Conservation (phyloP, 805 yeast species). For the Barnettozyma botsteinii region DNA sequence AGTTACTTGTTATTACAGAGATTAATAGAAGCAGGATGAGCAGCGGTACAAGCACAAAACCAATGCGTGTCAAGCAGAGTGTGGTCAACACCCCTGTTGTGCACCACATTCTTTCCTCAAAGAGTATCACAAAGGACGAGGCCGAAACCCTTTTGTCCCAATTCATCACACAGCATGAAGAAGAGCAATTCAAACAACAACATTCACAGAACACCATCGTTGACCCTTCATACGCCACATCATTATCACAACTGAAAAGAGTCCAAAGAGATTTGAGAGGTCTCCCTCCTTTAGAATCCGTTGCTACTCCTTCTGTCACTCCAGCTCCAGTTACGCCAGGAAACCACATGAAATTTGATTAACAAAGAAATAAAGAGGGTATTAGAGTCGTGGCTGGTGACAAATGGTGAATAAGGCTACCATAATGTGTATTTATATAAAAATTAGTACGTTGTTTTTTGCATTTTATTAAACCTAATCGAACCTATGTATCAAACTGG, state of each 20-base stretch:
- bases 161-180: slow-evolving; percentile 32
- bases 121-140: slow-evolving; percentile 30
- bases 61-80: slow-evolving; percentile 18
- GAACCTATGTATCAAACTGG: neutral
- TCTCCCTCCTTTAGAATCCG: slow-evolving; percentile 51
- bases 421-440: neutral
- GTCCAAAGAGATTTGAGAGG: slow-evolving; percentile 77
- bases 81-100: slow-evolving; percentile 25
- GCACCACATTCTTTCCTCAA: slow-evolving; percentile 13
- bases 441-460: too few species aligned
- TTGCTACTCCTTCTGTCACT: slow-evolving; percentile 4
- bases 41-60: slow-evolving; percentile 4
- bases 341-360: neutral
- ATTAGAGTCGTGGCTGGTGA: too few species aligned
- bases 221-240: slow-evolving; percentile 21
- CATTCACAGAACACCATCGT: neutral
- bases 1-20: neutral
- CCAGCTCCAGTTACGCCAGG: slow-evolving; percentile 5
- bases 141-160: slow-evolving; percentile 42
- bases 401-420: too few species aligned
- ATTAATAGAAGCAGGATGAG: neutral
- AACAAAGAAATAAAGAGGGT: neutral
- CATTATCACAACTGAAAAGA: slow-evolving; percentile 57
- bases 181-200: slow-evolving; percentile 20
- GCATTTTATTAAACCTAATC: too few species aligned